These are phyloP conservation scores for Glycyrrhiza uralensis DNA, from an alignment of 306 rosid species.

Conservation along the genomic window DNA sequence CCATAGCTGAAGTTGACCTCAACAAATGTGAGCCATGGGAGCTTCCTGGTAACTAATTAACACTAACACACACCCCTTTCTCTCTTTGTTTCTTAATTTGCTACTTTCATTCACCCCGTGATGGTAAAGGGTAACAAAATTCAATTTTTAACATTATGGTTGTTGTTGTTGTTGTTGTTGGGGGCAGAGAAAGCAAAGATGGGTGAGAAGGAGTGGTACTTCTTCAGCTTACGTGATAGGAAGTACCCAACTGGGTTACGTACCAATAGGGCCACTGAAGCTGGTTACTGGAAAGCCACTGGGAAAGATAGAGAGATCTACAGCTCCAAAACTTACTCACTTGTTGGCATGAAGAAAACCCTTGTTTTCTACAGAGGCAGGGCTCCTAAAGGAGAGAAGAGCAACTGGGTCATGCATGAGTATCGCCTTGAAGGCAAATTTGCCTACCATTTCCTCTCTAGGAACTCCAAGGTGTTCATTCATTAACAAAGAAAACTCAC, in stretches of 20 bases:
- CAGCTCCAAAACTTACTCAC: constrained; percentile 62
- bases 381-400: constrained; percentile 91
- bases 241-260: constrained; percentile 91
- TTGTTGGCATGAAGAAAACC: constrained; percentile 98
- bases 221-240: constrained; percentile 79
- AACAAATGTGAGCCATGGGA: constrained; percentile 99
- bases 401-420: constrained; percentile 99
- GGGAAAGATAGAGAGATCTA: constrained; percentile 92
- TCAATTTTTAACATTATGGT: neutral
- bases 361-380: constrained; percentile 85
- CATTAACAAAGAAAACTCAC: too few species aligned
- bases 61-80: neutral
- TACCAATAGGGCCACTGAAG: constrained; percentile 90
- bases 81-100: neutral
- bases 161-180: neutral
- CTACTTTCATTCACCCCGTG: too few species aligned
- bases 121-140: too few species aligned
- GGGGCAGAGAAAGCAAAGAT: constrained; percentile 78
- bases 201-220: constrained; percentile 99
- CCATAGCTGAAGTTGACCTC: constrained; percentile 94
- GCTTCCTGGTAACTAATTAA: constrained; percentile 60
- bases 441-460: constrained; percentile 80
- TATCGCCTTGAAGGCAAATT: constrained; percentile 96
- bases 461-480: constrained; percentile 55
- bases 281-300: constrained; percentile 98